Evolutionary conservation across 129 eudicot species (phyloP).

Genomic region (Artemisia argyi): DNA sequence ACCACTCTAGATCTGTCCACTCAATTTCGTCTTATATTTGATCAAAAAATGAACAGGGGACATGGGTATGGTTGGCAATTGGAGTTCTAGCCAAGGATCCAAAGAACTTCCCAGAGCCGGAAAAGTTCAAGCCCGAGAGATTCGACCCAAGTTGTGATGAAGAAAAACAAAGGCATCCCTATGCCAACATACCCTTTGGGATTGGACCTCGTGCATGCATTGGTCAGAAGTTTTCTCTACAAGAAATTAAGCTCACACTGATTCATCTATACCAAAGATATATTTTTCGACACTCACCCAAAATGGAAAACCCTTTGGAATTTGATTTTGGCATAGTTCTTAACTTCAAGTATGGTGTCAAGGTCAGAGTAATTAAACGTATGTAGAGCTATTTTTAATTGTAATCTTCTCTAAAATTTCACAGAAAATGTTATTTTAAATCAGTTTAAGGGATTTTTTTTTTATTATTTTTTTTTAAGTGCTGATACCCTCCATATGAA

Average conservation of each 20-base stretch:
- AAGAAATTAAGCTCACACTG: constrained; percentile 80
- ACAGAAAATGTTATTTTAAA: too few relatives aligned
- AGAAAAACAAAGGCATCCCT: constrained; percentile 85
- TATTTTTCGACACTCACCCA: constrained; percentile 69
- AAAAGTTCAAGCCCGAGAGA: constrained; percentile 88
- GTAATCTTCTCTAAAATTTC: too few relatives aligned
- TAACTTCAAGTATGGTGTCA: constrained; percentile 84
- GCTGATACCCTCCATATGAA: too few relatives aligned
- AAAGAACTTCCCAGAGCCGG: constrained; percentile 81
- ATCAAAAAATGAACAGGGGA: constrained; percentile 50
- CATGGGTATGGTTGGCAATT: constrained; percentile 96
- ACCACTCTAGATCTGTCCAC: neutral
- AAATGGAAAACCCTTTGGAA: constrained; percentile 83
- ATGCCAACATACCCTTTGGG: constrained; percentile 93
- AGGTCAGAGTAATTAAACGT: constrained; percentile 75
- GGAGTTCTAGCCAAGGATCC: constrained; percentile 98
- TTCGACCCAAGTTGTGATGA: constrained; percentile 77
- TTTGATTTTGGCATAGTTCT: constrained; percentile 83
- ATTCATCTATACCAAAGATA: constrained; percentile 77
- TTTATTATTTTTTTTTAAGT: too few relatives aligned
- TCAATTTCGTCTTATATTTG: neutral
- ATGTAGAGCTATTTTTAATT: neutral
- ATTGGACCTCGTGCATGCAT: constrained; percentile 94
- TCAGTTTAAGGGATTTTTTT: too few relatives aligned
- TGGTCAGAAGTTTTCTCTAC: constrained; percentile 84